Conservation (phyloP, 2,329 filamentous ascomycete species). For the Colletotrichum siamense region DNA sequence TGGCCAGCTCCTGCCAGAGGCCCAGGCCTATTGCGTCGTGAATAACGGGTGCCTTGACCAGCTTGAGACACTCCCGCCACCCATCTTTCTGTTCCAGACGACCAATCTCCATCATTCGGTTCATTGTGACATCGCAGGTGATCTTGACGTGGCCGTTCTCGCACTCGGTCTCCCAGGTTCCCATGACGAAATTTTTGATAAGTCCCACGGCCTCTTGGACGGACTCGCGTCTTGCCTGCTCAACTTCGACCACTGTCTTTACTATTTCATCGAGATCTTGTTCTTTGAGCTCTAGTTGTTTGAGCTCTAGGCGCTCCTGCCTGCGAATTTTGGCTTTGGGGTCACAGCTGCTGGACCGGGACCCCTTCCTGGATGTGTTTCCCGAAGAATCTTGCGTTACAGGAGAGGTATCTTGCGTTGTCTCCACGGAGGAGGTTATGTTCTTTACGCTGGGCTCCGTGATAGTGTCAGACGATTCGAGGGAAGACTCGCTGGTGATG, state of each 20-base stretch:
- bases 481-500: background rate
- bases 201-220: background rate
- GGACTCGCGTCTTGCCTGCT: background rate
- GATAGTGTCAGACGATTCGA: background rate
- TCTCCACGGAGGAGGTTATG: background rate
- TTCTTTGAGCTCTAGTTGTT: no score
- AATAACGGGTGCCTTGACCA: conserved; percentile 12
- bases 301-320: background rate
- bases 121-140: conserved; percentile 7
- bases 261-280: no score
- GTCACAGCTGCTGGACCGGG: background rate
- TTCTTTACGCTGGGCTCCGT: background rate
- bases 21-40: conserved; percentile 5
- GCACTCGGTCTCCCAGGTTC: background rate
- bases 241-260: no score
- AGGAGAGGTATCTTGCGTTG: background rate
- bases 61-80: background rate
- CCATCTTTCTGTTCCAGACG: background rate
- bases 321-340: background rate
- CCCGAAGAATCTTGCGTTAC: background rate
- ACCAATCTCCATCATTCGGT: background rate
- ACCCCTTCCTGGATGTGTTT: background rate
- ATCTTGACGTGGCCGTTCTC: conserved; percentile 10
- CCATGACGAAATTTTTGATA: background rate
- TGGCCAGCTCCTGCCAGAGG: background rate